Percentiles rank a stretch among this genome's conserved stretches.
Evolutionary conservation across 1,284 basidiomycete species (phyloP).

Genomic region (Tilletia walkeri): DNA sequence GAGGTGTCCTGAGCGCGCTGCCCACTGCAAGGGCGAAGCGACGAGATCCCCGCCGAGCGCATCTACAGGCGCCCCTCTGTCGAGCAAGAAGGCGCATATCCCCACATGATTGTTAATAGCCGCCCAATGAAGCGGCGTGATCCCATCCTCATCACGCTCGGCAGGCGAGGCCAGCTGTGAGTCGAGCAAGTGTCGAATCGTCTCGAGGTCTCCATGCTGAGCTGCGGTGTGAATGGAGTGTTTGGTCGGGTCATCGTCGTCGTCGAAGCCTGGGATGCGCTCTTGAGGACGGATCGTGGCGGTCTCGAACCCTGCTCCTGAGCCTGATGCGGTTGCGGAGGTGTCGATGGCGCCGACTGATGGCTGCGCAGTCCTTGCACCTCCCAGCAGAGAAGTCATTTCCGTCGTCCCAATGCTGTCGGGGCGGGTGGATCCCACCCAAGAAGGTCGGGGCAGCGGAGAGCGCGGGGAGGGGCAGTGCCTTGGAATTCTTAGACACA

Average conservation of each 20-base stretch:
- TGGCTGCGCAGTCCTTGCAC: background rate
- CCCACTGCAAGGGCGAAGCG: constrained; percentile 98
- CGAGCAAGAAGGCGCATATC: constrained; percentile 63
- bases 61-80: constrained; percentile 92
- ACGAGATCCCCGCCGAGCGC: constrained; percentile 88
- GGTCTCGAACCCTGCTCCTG: background rate
- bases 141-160: constrained; percentile 82
- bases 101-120: constrained; percentile 78
- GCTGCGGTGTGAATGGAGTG: constrained; percentile 74
- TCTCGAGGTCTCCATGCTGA: constrained; percentile 76
- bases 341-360: background rate
- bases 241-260: constrained; percentile 1
- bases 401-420: background rate
- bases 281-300: constrained; percentile 6
- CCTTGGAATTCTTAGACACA: no score
- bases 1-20: constrained; percentile 87
- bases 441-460: no score
- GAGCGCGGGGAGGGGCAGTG: no score
- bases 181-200: constrained; percentile 70
- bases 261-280: constrained; percentile 13
- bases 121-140: constrained; percentile 95
- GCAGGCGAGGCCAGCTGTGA: constrained; percentile 72
- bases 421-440: no score
- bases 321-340: background rate
- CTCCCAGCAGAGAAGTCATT: background rate